phyloP scores from a whole-genome alignment of 192 early-diverging fungal species.

The Coemansia sp. region DNA sequence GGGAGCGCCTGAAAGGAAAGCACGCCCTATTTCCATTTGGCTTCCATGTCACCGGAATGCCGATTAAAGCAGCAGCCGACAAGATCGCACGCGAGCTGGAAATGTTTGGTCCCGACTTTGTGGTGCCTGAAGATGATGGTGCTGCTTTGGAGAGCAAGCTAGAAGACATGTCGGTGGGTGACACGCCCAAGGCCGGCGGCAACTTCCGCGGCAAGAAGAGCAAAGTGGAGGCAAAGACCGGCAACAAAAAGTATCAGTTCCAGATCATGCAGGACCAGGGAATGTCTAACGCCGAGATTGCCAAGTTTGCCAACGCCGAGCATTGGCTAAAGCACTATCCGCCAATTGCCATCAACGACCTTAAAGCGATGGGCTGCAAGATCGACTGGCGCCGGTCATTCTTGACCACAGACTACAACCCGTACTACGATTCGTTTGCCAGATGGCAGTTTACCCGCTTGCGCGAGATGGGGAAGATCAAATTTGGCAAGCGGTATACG shows the following conservation, averaged over 20 bases:
- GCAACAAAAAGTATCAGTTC: constrained; percentile 87
- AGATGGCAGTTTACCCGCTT: constrained; percentile 98
- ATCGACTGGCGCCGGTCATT: constrained; percentile 97
- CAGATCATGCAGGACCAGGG: constrained; percentile 93
- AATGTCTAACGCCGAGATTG: constrained; percentile 84
- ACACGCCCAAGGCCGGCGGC: constrained; percentile 30
- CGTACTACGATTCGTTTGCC: constrained; percentile 98
- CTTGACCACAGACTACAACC: constrained; percentile 96
- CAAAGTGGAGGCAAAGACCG: constrained; percentile 86
- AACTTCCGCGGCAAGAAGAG: constrained; percentile 58
- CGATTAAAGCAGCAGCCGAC: constrained; percentile 79
- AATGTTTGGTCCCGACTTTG: constrained; percentile 54
- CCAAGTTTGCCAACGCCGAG: constrained; percentile 84
- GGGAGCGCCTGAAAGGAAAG: constrained; percentile 92
- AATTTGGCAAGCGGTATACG: constrained; percentile 95
- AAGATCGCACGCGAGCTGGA: constrained; percentile 56
- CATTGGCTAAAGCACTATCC: constrained; percentile 97
- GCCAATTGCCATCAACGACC: constrained; percentile 76
- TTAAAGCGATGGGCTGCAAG: constrained; percentile 73
- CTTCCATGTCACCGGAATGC: constrained; percentile 99
- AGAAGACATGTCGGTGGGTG: constrained; percentile 55
- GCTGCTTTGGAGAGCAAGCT: constrained; percentile 9
- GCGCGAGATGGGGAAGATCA: constrained; percentile 72
- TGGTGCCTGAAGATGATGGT: constrained; percentile 33
- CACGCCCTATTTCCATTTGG: constrained; percentile 90